These are phyloP conservation scores for Cydonia oblonga DNA, from an alignment of 331 rosid species.

Conservation along the genomic window DNA sequence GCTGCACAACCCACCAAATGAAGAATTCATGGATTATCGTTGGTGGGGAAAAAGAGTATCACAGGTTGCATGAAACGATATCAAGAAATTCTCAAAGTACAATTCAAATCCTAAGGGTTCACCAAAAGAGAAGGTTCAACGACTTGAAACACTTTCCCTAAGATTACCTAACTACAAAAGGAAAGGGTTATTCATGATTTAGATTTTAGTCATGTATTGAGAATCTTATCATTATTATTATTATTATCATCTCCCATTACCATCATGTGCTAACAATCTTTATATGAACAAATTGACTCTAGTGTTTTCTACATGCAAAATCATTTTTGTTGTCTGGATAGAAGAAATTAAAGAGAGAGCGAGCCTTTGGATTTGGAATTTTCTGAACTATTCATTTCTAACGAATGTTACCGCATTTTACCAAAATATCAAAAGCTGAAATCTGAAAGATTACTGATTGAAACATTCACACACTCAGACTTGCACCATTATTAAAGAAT, in stretches of 20 bases:
- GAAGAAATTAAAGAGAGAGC: neutral
- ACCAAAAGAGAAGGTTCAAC: neutral
- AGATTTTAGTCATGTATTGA: too few species aligned
- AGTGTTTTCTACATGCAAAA: neutral
- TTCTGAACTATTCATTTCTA: neutral
- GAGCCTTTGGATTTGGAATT: neutral
- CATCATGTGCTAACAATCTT: neutral
- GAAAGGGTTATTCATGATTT: too few species aligned
- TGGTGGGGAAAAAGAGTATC: neutral
- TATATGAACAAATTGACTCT: neutral
- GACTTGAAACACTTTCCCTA: neutral
- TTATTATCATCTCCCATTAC: neutral
- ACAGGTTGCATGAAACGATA: neutral
- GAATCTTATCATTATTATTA: too few species aligned
- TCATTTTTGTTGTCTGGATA: neutral
- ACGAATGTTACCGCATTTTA: neutral
- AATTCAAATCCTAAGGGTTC: neutral
- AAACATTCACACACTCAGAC: constrained; percentile 1
- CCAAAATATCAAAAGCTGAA: neutral
- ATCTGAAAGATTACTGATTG: neutral
- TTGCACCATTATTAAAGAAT: neutral
- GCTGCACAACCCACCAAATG: constrained; percentile 16
- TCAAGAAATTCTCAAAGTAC: neutral
- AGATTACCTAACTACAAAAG: neutral
- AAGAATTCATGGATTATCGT: constrained; percentile 5